Percentiles rank a stretch among this genome's conserved stretches.
These are phyloP conservation scores for Suaeda aralocaspica DNA, from an alignment of 148 eudicot species.

Conservation along the genomic window DNA sequence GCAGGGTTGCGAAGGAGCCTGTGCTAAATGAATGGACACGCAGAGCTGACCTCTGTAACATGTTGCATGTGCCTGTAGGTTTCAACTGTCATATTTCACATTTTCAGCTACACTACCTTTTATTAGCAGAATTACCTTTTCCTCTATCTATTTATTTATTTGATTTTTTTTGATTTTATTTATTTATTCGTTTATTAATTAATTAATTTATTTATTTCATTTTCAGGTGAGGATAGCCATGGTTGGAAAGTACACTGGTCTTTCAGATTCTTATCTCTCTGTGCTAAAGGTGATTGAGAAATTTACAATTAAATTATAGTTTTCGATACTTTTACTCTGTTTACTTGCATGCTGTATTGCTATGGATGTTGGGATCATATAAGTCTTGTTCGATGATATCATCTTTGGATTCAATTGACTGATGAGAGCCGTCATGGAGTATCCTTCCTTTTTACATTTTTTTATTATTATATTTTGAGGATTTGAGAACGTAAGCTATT, in stretches of 20 bases:
- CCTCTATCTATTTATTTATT: neutral
- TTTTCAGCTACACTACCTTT: neutral
- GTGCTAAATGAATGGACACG: slow-evolving; percentile 72
- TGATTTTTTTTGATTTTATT: slow-evolving; percentile 15
- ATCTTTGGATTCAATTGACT: neutral
- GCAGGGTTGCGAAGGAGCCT: slow-evolving; percentile 60
- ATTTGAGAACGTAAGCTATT: neutral
- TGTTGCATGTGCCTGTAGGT: slow-evolving; percentile 63
- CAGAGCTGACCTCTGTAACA: slow-evolving; percentile 66
- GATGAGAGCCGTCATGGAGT: neutral
- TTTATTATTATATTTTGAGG: neutral
- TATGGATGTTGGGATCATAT: neutral
- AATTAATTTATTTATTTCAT: neutral
- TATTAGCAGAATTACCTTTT: neutral
- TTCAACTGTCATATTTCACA: slow-evolving; percentile 6
- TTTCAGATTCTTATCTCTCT: slow-evolving; percentile 92
- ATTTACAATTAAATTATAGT: neutral
- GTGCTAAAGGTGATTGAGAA: slow-evolving; percentile 63
- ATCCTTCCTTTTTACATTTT: neutral
- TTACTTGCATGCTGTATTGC: slow-evolving; percentile 3
- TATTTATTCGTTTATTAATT: too few relatives aligned
- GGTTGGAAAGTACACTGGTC: slow-evolving; percentile 99
- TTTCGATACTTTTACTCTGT: neutral
- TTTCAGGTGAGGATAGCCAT: slow-evolving; percentile 87
- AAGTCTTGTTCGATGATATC: neutral